Base-by-base conservation (phyloP, 257 asterid species). In the Lycium barbarum region DNA sequence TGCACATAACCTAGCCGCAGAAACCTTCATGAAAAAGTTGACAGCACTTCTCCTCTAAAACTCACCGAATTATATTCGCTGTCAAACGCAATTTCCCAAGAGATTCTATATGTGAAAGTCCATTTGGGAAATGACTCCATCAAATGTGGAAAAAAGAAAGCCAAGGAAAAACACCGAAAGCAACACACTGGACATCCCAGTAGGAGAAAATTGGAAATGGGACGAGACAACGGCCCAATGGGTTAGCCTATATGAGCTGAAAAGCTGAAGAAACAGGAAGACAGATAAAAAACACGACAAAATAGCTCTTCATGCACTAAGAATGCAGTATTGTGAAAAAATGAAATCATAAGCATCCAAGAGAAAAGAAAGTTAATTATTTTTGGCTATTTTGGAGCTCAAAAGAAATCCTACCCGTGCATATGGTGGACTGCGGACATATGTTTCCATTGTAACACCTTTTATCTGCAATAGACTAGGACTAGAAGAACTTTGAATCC, bases 91-190 rank as follows among this genome's bases (percentile, higher is more conserved):
- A 72, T 72, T 45, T 72, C 9, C 15, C 59, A 72, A n/a, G 36
- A 72, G 40, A 20, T 13, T 10, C 33, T 26, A 26, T 26, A 10
- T n/a, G 36, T 47, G 80, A 7, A 45, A 73, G 80, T 73, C n/a
- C 80, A 20, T 73, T 73, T 73, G 10, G n/a, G n/a, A 73, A 72
- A 73, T 45, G 59, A 20, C n/a, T 73, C n/a, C 59, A 73, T 47
- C 80, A 73, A n/a, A 47, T 47, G 6, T 11, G n/a, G 40, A 45
- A 73, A 73, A 38, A 58, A 73, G 38, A 45, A 73, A 20, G 22
- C 35, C 18, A 11, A 73, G 80, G 5, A 73, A 36, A 68, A 6
- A n/a, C 3, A 45, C 6, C 3, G 10, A 73, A 13, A 73, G 11
- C 59, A 20, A 49, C n/a, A 47, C 10, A 47, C 6, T 73, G 40